phyloP scores from a whole-genome alignment of 495 filamentous ascomycete genomes.

The Hypoxylon lienhwacheense region DNA sequence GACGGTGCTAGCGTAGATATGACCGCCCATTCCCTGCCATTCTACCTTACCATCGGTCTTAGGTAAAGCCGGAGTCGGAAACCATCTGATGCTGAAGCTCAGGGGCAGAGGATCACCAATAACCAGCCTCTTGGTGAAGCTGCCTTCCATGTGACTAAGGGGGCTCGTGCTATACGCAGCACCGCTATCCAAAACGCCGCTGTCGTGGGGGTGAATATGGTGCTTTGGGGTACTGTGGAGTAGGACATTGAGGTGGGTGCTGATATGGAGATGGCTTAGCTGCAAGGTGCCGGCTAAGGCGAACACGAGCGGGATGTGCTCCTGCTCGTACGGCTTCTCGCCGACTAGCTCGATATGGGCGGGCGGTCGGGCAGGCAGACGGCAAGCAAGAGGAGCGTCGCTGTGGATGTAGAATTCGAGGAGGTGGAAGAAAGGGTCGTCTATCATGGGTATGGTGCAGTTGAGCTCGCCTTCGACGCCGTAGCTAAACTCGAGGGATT shows the following conservation, averaged over 20 bases:
- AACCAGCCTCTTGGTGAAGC: constrained; percentile 63
- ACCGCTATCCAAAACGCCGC: constrained; percentile 77
- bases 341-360: constrained; percentile 49
- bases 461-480: constrained; percentile 82
- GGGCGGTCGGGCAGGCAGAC: constrained; percentile 77
- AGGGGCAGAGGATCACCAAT: constrained; percentile 86
- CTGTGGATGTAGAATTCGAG: constrained; percentile 98
- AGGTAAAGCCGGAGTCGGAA: constrained; percentile 70
- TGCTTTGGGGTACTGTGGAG: constrained; percentile 70
- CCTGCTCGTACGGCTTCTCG: constrained; percentile 47
- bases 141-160: constrained; percentile 59
- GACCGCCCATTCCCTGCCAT: constrained; percentile 65
- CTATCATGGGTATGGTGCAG: constrained; percentile 84
- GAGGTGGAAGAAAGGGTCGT: constrained; percentile 92
- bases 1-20: constrained; percentile 66
- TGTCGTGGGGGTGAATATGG: constrained; percentile 57
- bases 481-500: constrained; percentile 81
- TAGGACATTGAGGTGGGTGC: constrained; percentile 83
- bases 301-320: constrained; percentile 71
- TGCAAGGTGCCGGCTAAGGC: constrained; percentile 88
- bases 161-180: constrained; percentile 84
- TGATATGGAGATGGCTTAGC: constrained; percentile 85
- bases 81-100: constrained; percentile 82
- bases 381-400: constrained; percentile 91
- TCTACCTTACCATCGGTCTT: constrained; percentile 55